Conservation (phyloP, 495 filamentous ascomycete species). For the Evernia prunastri region DNA sequence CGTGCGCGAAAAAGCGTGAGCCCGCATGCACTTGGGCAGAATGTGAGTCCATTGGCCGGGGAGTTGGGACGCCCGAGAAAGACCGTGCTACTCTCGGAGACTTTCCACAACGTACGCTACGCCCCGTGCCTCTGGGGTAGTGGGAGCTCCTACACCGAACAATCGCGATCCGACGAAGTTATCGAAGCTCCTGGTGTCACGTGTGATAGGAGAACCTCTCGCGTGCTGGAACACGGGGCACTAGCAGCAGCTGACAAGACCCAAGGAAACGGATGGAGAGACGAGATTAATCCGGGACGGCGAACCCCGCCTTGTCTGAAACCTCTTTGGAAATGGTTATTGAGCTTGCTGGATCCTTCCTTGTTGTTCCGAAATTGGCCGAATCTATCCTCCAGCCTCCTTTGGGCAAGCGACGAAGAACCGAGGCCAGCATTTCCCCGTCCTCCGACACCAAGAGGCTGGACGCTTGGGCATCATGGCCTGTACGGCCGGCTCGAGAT, state of each 20-base stretch:
- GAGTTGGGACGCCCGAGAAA: neutral
- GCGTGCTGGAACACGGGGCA: neutral
- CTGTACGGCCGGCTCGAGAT: neutral
- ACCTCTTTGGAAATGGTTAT: neutral
- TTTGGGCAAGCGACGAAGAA: neutral
- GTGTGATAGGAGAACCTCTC: neutral
- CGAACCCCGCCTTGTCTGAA: neutral
- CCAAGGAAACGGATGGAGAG: neutral
- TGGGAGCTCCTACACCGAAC: neutral
- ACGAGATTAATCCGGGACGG: neutral
- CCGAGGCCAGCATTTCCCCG: neutral
- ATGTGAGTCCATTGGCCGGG: neutral
- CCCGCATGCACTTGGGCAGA: neutral
- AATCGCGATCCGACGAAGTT: no score
- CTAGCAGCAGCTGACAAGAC: neutral
- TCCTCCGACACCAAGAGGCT: neutral
- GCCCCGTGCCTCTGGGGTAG: neutral
- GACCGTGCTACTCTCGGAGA: neutral
- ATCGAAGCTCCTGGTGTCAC: neutral
- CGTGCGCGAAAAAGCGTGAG: neutral
- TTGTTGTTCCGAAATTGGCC: neutral
- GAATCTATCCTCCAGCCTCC: neutral
- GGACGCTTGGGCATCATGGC: neutral
- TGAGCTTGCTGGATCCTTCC: neutral
- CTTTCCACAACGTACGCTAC: neutral